phyloP scores from a whole-genome alignment of 2,329 filamentous ascomycete species.

The Nigrograna mackinnonii region DNA sequence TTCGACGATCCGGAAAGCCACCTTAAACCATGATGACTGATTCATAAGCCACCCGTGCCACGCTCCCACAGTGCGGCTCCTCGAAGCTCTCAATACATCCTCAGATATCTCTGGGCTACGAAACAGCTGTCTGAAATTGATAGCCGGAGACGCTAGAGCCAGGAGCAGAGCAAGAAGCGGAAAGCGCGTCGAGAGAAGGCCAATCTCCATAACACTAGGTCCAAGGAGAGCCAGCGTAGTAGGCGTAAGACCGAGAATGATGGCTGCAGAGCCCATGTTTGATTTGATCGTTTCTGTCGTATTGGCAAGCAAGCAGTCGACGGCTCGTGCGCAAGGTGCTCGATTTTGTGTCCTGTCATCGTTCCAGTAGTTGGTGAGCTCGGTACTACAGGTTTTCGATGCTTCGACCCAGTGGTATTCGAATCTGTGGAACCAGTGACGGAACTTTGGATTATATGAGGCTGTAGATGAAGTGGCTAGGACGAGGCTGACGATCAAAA shows the following conservation, averaged over 20 bases:
- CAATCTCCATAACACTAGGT: constrained; percentile 2
- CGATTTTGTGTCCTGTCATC: not conserved
- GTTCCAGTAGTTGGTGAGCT: too few relatives aligned
- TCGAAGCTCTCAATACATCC: not conserved
- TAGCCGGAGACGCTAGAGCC: constrained; percentile 1
- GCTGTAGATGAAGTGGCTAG: too few relatives aligned
- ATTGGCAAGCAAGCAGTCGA: constrained; percentile 1
- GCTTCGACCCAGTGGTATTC: too few relatives aligned
- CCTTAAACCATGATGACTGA: not conserved
- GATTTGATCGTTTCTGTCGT: constrained; percentile 4
- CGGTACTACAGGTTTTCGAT: too few relatives aligned
- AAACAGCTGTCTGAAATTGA: not conserved
- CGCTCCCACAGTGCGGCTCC: not conserved
- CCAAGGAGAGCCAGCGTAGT: not conserved
- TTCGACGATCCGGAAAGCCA: not conserved
- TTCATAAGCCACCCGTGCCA: not conserved
- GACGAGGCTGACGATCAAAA: too few relatives aligned
- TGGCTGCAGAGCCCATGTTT: constrained; percentile 2
- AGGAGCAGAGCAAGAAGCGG: constrained; percentile 3
- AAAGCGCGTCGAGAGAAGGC: not conserved
- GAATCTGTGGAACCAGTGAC: too few relatives aligned
- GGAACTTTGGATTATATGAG: too few relatives aligned
- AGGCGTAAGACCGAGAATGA: constrained; percentile 3
- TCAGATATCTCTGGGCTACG: not conserved
- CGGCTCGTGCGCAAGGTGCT: not conserved